These are phyloP conservation scores for Quercus ilex DNA, from an alignment of 306 rosid genomes.

Conservation along the genomic window DNA sequence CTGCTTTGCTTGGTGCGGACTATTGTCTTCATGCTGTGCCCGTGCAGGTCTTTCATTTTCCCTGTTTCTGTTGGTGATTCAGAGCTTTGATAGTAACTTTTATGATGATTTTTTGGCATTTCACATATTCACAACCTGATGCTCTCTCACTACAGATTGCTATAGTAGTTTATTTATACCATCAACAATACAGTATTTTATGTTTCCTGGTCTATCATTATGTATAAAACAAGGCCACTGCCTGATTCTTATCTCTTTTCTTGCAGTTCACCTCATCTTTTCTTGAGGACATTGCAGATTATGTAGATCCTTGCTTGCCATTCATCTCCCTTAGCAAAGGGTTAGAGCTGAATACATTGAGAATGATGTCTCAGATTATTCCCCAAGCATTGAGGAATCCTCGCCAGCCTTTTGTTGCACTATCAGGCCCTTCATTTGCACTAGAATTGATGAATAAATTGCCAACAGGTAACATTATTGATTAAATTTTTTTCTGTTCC, in stretches of 20 bases:
- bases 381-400: slow-evolving; percentile 78
- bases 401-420: slow-evolving; percentile 90
- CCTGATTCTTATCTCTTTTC: slow-evolving; percentile 26
- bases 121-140: not conserved
- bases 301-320: slow-evolving; percentile 80
- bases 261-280: slow-evolving; percentile 81
- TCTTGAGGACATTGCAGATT: slow-evolving; percentile 76
- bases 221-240: not conserved
- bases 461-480: slow-evolving; percentile 69
- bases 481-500: not conserved
- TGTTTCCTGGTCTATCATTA: not conserved
- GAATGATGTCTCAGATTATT: slow-evolving; percentile 93
- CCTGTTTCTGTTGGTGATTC: not conserved
- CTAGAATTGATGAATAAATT: slow-evolving; percentile 77
- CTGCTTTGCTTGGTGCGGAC: slow-evolving; percentile 72
- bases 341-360: slow-evolving; percentile 78
- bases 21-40: slow-evolving; percentile 92
- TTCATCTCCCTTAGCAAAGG: slow-evolving; percentile 95
- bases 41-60: slow-evolving; percentile 66
- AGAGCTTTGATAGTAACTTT: not conserved
- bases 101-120: not conserved
- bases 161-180: not conserved
- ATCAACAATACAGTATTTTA: not conserved
- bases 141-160: not conserved
- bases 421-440: slow-evolving; percentile 96